These are phyloP conservation scores for Macadamia tetraphylla DNA, from an alignment of 164 flowering plant genomes.

Conservation along the genomic window DNA sequence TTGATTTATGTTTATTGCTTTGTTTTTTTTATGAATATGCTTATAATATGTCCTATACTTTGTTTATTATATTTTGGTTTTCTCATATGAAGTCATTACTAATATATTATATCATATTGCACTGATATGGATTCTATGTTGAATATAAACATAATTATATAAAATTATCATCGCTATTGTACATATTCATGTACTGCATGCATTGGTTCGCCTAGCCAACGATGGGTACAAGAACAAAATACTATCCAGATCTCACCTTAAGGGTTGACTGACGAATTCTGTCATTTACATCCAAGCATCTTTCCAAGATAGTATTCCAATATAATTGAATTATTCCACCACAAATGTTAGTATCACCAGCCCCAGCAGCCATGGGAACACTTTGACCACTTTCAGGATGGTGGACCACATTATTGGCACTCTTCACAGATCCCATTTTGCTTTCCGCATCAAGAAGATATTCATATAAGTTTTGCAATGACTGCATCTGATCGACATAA, in stretches of 20 bases:
- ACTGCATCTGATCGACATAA: conserved; percentile 63
- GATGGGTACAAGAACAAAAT: not conserved
- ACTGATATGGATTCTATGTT: too few species aligned
- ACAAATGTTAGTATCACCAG: conserved; percentile 95
- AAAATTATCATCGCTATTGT: too few species aligned
- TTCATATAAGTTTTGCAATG: conserved; percentile 80
- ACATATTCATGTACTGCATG: too few species aligned
- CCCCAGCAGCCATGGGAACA: conserved; percentile 98
- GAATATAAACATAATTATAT: too few species aligned
- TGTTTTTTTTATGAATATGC: too few species aligned
- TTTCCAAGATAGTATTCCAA: conserved; percentile 72
- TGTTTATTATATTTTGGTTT: too few species aligned
- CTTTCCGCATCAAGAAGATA: conserved; percentile 94
- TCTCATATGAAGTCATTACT: too few species aligned
- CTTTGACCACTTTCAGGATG: conserved; percentile 36
- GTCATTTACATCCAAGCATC: conserved; percentile 74
- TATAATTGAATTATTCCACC: conserved; percentile 92
- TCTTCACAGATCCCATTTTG: conserved; percentile 63
- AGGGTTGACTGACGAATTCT: conserved; percentile 80
- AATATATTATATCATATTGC: too few species aligned
- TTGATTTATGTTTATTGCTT: too few species aligned
- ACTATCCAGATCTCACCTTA: conserved; percentile 46
- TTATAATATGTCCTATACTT: too few species aligned
- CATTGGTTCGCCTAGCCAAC: too few species aligned
- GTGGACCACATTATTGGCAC: conserved; percentile 21